Conservation (phyloP, 495 filamentous ascomycete genomes). For the Lasiosphaeria ovina region DNA sequence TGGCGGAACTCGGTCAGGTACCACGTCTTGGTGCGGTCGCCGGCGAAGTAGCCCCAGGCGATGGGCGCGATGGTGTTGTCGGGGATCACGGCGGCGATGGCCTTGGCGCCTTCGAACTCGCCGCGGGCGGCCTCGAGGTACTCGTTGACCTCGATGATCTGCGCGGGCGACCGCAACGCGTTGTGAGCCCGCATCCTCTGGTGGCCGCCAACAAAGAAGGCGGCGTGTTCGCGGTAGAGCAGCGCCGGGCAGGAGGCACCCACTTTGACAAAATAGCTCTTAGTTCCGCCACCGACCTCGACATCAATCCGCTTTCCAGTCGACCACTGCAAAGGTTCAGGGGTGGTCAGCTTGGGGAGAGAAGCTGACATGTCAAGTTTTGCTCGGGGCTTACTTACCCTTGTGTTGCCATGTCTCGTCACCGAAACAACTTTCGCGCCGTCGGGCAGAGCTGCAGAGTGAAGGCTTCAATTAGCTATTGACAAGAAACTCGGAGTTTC, state of each 20-base stretch:
- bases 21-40: conserved; percentile 12
- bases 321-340: conserved; percentile 10
- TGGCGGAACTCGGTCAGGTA: conserved; percentile 19
- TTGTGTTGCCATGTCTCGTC: conserved; percentile 7
- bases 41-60: conserved; percentile 16
- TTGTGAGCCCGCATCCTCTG: too few species aligned
- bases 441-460: conserved; percentile 1
- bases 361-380: neutral
- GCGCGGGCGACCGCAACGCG: neutral
- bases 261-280: conserved; percentile 18
- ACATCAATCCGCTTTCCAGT: conserved; percentile 11
- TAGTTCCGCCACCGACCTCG: conserved; percentile 3
- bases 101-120: conserved; percentile 25
- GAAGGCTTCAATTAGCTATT: neutral
- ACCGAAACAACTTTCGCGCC: conserved; percentile 1
- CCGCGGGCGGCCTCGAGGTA: conserved; percentile 17
- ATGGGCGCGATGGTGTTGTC: conserved; percentile 17
- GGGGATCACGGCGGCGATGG: conserved; percentile 15
- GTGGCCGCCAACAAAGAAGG: too few species aligned
- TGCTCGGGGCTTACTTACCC: neutral
- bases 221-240: neutral
- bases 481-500: neutral
- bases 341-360: neutral
- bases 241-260: neutral
- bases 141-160: conserved; percentile 15